phyloP scores from a whole-genome alignment of 768 basidiomycete species.

The Trichaptum fuscoviolaceum region DNA sequence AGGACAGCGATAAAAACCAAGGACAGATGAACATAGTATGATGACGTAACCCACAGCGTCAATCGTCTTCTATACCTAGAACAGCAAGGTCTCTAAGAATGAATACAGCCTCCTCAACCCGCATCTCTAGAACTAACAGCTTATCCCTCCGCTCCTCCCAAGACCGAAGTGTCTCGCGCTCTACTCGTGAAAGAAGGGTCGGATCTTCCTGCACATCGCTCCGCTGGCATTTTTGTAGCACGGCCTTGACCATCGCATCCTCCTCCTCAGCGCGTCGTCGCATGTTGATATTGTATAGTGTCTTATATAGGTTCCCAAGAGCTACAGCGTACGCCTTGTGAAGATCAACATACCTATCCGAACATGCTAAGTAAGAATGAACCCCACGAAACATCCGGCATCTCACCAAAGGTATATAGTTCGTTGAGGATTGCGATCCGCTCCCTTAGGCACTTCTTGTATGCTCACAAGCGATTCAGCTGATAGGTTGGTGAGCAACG shows the following conservation, averaged over 20 bases:
- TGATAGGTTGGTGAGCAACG: conserved; percentile 72
- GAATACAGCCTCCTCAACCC: conserved; percentile 87
- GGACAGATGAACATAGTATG: background rate
- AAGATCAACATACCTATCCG: conserved; percentile 81
- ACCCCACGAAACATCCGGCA: background rate
- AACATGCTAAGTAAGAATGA: conserved; percentile 6
- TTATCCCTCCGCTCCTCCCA: conserved; percentile 74
- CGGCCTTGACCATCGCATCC: conserved; percentile 55
- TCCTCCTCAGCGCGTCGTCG: conserved; percentile 72
- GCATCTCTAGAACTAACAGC: conserved; percentile 73
- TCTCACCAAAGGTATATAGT: conserved; percentile 89
- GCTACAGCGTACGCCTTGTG: conserved; percentile 76
- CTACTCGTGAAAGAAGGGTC: conserved; percentile 61
- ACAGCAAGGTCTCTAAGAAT: conserved; percentile 75
- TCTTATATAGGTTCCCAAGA: conserved; percentile 80
- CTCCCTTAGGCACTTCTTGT: conserved; percentile 89
- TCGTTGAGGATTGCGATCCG: conserved; percentile 82
- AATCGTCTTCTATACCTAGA: conserved; percentile 44
- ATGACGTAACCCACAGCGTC: background rate
- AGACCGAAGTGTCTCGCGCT: conserved; percentile 66
- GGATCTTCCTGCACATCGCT: conserved; percentile 81
- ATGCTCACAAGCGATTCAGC: conserved; percentile 80
- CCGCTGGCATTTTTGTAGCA: conserved; percentile 77
- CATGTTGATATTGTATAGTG: conserved; percentile 76
- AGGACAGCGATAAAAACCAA: background rate